A percentile compares a stretch with the other conserved stretches of the same genome.
These are phyloP conservation scores for Phytopythium cucurbitacearum DNA, from an alignment of 352 stramenopile species.

Conservation along the genomic window DNA sequence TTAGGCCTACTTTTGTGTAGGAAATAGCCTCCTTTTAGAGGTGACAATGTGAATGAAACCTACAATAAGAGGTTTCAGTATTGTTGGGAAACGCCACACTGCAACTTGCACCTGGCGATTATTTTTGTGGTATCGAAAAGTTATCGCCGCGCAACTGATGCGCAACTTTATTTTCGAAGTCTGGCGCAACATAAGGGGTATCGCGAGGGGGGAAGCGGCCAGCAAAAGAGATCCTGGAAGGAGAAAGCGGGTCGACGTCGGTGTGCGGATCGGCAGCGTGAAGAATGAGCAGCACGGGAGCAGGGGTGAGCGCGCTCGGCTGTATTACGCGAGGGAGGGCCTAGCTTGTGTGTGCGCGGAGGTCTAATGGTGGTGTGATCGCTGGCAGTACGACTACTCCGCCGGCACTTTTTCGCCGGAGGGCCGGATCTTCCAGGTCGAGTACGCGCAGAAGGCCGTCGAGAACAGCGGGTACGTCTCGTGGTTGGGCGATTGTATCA, in stretches of 20 bases:
- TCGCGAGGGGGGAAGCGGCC: background rate
- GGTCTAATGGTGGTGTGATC: background rate
- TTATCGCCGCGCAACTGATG: no score
- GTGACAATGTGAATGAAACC: no score
- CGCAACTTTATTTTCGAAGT: background rate
- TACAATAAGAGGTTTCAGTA: no score
- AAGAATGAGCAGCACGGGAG: slow-evolving; percentile 81
- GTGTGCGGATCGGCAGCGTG: background rate
- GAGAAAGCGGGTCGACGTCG: background rate
- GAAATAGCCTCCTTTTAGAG: no score
- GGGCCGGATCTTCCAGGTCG: slow-evolving; percentile 98
- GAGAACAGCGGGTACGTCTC: slow-evolving; percentile 90
- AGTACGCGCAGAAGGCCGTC: slow-evolving; percentile 98
- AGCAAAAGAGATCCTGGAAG: background rate
- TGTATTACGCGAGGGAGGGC: background rate
- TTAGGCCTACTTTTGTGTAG: no score
- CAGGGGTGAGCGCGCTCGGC: slow-evolving; percentile 34
- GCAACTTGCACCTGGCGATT: no score
- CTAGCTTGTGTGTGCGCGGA: background rate
- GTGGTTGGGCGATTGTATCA: background rate
- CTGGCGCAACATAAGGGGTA: background rate
- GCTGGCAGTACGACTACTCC: slow-evolving; percentile 77
- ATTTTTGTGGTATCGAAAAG: no score
- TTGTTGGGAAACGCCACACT: no score
- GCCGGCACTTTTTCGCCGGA: slow-evolving; percentile 96